Evolutionary conservation across 31 red algal species (phyloP).

Genomic region (Pterothamnion heteromorphum): DNA sequence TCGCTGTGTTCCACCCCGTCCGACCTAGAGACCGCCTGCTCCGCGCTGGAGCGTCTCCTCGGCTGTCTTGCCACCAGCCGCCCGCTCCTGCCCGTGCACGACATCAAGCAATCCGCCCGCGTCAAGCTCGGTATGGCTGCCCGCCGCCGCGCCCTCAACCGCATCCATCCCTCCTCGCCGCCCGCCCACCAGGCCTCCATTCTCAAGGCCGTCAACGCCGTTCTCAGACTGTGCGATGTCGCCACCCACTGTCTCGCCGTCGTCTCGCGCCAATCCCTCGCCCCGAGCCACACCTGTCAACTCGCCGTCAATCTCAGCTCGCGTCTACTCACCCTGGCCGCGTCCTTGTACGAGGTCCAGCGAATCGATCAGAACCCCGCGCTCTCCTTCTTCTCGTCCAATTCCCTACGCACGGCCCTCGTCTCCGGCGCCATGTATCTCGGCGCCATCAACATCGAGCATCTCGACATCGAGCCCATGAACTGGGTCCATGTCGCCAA

Average conservation of each 20-base stretch:
- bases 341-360: conserved; percentile 56
- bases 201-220: conserved; percentile 68
- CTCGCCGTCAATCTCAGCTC: conserved; percentile 61
- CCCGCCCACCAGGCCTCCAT: conserved; percentile 53
- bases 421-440: conserved; percentile 72
- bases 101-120: conserved; percentile 54
- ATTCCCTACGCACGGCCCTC: conserved; percentile 65
- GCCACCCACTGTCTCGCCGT: conserved; percentile 72
- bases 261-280: conserved; percentile 60
- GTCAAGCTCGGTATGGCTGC: conserved; percentile 55
- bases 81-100: conserved; percentile 48
- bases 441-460: conserved; percentile 61
- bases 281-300: conserved; percentile 51
- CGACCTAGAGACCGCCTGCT: conserved; percentile 60
- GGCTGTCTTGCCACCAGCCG: conserved; percentile 51
- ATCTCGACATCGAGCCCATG: conserved; percentile 68
- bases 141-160: conserved; percentile 52
- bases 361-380: conserved; percentile 42
- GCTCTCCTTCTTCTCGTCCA: conserved; percentile 68
- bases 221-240: conserved; percentile 69
- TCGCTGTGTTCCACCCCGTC: conserved; percentile 34
- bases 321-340: conserved; percentile 66
- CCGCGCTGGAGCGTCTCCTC: conserved; percentile 54
- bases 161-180: background rate
- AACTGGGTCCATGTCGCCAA: conserved; percentile 72